Percentiles rank a stretch among this genome's conserved stretches.
Evolutionary conservation across 2,329 filamentous ascomycete genomes (phyloP).

Genomic region (Leptographium wingfieldii): DNA sequence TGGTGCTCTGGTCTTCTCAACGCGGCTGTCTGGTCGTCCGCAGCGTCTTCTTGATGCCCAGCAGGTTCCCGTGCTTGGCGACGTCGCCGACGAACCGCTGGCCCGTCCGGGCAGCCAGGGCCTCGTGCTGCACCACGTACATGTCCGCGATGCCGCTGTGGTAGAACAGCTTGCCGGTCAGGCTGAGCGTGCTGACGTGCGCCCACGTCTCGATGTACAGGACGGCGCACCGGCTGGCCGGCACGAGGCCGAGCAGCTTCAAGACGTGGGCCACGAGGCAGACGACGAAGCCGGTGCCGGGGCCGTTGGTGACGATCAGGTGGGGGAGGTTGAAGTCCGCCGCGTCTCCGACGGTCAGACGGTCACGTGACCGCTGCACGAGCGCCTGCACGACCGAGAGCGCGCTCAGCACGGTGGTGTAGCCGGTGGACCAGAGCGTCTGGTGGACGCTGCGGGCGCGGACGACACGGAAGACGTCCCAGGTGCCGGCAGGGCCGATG

Average conservation of each 20-base stretch:
- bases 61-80: slow-evolving; percentile 12
- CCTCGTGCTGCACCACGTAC: slow-evolving; percentile 72
- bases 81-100: slow-evolving; percentile 17
- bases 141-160: slow-evolving; percentile 54
- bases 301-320: slow-evolving; percentile 75
- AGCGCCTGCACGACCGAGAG: slow-evolving; percentile 27
- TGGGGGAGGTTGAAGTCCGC: slow-evolving; percentile 43
- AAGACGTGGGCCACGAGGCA: slow-evolving; percentile 35
- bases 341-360: slow-evolving; percentile 8
- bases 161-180: slow-evolving; percentile 69
- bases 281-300: slow-evolving; percentile 74
- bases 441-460: slow-evolving; percentile 78
- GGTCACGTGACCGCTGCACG: slow-evolving; percentile 16
- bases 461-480: slow-evolving; percentile 55
- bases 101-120: slow-evolving; percentile 38
- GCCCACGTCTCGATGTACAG: slow-evolving; percentile 93
- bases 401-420: slow-evolving; percentile 49
- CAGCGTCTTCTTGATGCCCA: slow-evolving; percentile 15
- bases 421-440: slow-evolving; percentile 57
- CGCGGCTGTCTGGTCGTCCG: too few relatives aligned
- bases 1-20: not conserved
- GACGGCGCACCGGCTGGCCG: slow-evolving; percentile 49
- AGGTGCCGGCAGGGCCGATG: slow-evolving; percentile 30
- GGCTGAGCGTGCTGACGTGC: slow-evolving; percentile 65
- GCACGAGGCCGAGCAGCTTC: slow-evolving; percentile 31